phyloP scores from a whole-genome alignment of 345 rosid species.

The Chamaenerion angustifolium region DNA sequence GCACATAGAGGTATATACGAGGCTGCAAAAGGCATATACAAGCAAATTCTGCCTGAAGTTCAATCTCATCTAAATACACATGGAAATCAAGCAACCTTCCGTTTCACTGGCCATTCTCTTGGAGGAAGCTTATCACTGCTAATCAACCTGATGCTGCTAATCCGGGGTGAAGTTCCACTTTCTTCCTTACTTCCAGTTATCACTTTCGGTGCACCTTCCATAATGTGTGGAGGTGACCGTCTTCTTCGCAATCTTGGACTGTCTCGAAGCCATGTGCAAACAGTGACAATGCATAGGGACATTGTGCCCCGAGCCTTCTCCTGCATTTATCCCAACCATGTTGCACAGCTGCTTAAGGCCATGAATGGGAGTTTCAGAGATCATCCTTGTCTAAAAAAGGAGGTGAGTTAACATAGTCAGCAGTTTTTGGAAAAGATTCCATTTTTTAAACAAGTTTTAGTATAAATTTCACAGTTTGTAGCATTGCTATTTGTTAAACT shows the following conservation, averaged over 20 bases:
- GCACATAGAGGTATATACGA: conserved; percentile 96
- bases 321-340: conserved; percentile 75
- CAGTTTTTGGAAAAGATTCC: too few relatives aligned
- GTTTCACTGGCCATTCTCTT: conserved; percentile 93
- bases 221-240: conserved; percentile 87
- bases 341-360: conserved; percentile 71
- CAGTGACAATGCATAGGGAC: conserved; percentile 81
- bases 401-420: too few relatives aligned
- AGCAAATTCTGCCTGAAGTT: conserved; percentile 84
- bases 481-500: too few relatives aligned
- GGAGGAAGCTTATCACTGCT: conserved; percentile 93
- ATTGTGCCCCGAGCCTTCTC: conserved; percentile 97
- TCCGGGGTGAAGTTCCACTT: conserved; percentile 70
- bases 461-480: neutral
- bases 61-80: conserved; percentile 47
- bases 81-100: conserved; percentile 54
- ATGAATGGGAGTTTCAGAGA: conserved; percentile 70
- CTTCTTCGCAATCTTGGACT: conserved; percentile 74
- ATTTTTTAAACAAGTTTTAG: too few relatives aligned
- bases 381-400: conserved; percentile 77
- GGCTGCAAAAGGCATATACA: conserved; percentile 93
- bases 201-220: conserved; percentile 83
- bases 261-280: conserved; percentile 55
- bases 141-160: conserved; percentile 70
- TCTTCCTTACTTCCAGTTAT: conserved; percentile 77